These are phyloP conservation scores for Cicer pinnatifidum DNA, from an alignment of 306 rosid species.

Conservation along the genomic window DNA sequence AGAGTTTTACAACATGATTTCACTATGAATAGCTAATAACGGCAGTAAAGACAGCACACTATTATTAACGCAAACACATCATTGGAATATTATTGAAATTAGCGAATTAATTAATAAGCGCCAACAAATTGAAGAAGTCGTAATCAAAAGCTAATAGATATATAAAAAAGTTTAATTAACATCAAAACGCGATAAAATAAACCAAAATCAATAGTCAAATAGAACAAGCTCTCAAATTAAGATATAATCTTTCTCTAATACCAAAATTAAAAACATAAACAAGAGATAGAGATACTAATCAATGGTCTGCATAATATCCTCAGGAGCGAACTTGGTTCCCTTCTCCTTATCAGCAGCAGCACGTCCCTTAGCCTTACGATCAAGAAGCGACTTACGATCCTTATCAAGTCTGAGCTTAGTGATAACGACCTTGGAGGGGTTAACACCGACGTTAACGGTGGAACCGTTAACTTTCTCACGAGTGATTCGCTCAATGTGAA, in stretches of 20 bases:
- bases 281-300: conserved; percentile 48
- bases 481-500: conserved; percentile 86
- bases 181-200: neutral
- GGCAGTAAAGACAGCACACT: too few species aligned
- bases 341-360: conserved; percentile 91
- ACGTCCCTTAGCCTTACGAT: conserved; percentile 89
- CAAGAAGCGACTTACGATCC: conserved; percentile 81
- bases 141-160: neutral
- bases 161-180: conserved; percentile 11
- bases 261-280: neutral
- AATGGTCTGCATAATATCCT: conserved; percentile 85
- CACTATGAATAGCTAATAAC: too few species aligned
- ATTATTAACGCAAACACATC: too few species aligned
- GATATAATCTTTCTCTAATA: neutral
- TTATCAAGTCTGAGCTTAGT: conserved; percentile 83
- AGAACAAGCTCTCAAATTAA: conserved; percentile 18
- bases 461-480: conserved; percentile 92
- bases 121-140: neutral
- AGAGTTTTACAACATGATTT: too few species aligned
- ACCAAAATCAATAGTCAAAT: conserved; percentile 15
- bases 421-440: conserved; percentile 75
- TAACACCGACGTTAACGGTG: conserved; percentile 82
- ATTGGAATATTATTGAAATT: neutral
- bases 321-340: conserved; percentile 84
- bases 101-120: neutral